Evolutionary conservation across 2,329 filamentous ascomycete species (phyloP).

Genomic region (Chaetomium sp.): DNA sequence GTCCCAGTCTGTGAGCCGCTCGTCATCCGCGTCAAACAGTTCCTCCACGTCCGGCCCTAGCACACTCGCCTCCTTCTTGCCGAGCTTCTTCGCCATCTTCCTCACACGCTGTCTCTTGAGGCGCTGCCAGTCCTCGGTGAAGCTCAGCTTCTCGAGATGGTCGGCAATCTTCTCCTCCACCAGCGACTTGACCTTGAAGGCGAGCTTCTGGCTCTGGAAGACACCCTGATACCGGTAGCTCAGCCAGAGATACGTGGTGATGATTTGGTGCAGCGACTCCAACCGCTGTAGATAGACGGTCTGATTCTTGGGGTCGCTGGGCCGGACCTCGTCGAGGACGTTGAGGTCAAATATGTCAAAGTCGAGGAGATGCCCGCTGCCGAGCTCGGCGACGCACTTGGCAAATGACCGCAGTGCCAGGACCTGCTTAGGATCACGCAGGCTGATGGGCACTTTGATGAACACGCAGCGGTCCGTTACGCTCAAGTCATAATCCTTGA

Average conservation of each 20-base stretch:
- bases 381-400: constrained; percentile 67
- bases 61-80: constrained; percentile 26
- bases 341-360: constrained; percentile 72
- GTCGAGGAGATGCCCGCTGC: constrained; percentile 68
- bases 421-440: constrained; percentile 52
- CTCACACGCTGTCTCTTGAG: constrained; percentile 38
- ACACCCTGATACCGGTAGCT: constrained; percentile 84
- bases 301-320: constrained; percentile 43
- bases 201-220: constrained; percentile 73
- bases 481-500: constrained; percentile 71
- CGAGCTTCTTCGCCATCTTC: constrained; percentile 27
- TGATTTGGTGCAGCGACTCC: constrained; percentile 76
- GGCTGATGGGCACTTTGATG: constrained; percentile 66
- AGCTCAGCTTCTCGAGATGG: constrained; percentile 60
- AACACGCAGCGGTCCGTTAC: constrained; percentile 76
- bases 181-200: constrained; percentile 75
- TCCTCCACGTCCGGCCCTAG: constrained; percentile 33
- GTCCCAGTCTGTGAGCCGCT: constrained; percentile 35
- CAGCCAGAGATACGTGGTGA: constrained; percentile 91
- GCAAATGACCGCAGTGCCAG: constrained; percentile 66
- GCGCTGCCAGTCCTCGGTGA: constrained; percentile 43
- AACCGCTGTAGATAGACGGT: constrained; percentile 64
- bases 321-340: constrained; percentile 63
- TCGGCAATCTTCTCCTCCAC: constrained; percentile 75
- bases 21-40: constrained; percentile 23